Evolutionary conservation across 2,329 filamentous ascomycete genomes (phyloP), one percentile per base, ranked within the genome.

Genomic region (Rutstroemia sp.): DNA sequence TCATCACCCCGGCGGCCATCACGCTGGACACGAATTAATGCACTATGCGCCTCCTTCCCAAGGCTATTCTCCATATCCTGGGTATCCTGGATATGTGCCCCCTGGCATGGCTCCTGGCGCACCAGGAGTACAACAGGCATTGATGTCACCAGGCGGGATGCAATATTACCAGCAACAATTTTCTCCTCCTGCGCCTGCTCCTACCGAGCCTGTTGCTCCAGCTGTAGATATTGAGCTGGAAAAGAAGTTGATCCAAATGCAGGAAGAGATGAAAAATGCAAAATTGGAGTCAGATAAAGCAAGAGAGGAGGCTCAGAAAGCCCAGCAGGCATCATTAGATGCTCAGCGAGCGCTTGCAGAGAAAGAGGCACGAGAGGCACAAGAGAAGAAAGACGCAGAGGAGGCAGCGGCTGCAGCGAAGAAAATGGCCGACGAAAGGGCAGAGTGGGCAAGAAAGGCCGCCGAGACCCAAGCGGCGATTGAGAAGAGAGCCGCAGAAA

Each of bases 241-340:
- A 58, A 76, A 86, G 56, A 82, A 82, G 64, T 73, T 86, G 60
- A 74, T 75, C n/a, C 77, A 86, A 56, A 78, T 85, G 59, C 77
- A 81, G 60, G 78, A 86, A 63, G 70, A 88, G 57, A 75, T 79
- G 61, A 63, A 61, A 27, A 57, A 60, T 16, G 72, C 9, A 73
- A 80, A 45, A 75, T 80, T 54, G n/a, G 44, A 54, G 38, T 54
- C 51, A 7, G 51, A 54, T 30, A 49, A 37, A 25, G 51, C 51
- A 59, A 72, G 69, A 4, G 74, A 67, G 41, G 60, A 77, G 56
- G 75, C 74, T 30, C 72, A 70, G 60, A 73, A 49, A 19, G 54
- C 54, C 7, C 51, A 54, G 39, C 48, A 21, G 27, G 51, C 51
- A 19, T 54, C 51, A 9, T 39, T 39, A 23, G 53, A 44, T 55